A percentile compares a stretch with the other conserved stretches of the same genome.
phyloP scores from a whole-genome alignment of 306 rosid genomes.

The Gleditsia sinensis region DNA sequence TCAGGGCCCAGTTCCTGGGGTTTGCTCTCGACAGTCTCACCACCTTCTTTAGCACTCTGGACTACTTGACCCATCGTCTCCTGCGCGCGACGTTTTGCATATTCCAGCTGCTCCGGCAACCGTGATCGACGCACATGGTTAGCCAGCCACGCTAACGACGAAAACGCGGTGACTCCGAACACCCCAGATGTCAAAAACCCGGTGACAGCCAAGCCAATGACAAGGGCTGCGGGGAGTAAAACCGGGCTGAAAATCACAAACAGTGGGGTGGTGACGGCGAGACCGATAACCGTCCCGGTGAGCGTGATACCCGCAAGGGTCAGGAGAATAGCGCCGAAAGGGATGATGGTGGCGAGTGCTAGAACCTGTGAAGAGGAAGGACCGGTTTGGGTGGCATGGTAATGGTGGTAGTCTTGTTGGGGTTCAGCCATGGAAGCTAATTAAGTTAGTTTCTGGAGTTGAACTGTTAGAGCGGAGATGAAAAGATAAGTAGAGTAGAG shows the following conservation, averaged over 20 bases:
- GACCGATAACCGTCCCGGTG: slow-evolving; percentile 44
- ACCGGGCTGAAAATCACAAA: slow-evolving; percentile 62
- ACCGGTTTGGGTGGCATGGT: not conserved
- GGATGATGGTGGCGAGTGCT: slow-evolving; percentile 45
- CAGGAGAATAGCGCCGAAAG: slow-evolving; percentile 55
- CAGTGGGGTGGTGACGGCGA: slow-evolving; percentile 53
- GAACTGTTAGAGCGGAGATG: no score
- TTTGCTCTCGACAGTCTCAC: not conserved
- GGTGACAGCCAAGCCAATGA: slow-evolving; percentile 42
- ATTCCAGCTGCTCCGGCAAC: slow-evolving; percentile 36
- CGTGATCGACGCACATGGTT: slow-evolving; percentile 34
- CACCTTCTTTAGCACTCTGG: slow-evolving; percentile 21
- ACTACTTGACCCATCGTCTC: slow-evolving; percentile 31
- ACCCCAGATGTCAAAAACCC: slow-evolving; percentile 64
- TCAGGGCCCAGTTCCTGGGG: slow-evolving; percentile 21
- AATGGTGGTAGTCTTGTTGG: slow-evolving; percentile 8
- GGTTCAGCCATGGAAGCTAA: slow-evolving; percentile 49
- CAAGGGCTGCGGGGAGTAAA: slow-evolving; percentile 49
- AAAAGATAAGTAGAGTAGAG: no score
- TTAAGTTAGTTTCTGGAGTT: no score
- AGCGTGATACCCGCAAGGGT: slow-evolving; percentile 48
- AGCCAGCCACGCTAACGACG: slow-evolving; percentile 63
- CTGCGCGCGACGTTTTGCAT: slow-evolving; percentile 26
- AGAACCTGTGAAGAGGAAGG: slow-evolving; percentile 42
- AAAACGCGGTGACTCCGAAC: slow-evolving; percentile 56